Conservation (phyloP, 371 early-diverging fungal species). For the Catenaria anguillulae region DNA sequence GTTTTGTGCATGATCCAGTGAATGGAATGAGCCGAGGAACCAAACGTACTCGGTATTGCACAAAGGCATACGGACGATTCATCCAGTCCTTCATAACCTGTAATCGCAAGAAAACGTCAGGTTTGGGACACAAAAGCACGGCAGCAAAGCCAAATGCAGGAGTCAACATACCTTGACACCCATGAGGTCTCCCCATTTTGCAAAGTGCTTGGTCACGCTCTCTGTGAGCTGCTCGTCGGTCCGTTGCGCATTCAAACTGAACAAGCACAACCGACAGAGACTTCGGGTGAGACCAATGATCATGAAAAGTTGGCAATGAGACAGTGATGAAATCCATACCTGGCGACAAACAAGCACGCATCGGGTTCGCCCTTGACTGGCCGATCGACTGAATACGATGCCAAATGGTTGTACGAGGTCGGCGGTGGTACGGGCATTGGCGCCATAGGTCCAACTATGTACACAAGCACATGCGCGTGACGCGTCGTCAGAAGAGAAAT, state of each 20-base stretch:
- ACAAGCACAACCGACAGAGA: not conserved
- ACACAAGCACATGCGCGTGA: too few species aligned
- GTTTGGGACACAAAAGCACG: too few species aligned
- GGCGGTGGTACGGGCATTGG: too few species aligned
- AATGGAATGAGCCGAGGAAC: not conserved
- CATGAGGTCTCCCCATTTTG: constrained; percentile 46
- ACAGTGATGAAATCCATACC: constrained; percentile 18
- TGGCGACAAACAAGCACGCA: constrained; percentile 42
- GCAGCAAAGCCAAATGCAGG: too few species aligned
- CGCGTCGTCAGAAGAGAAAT: too few species aligned
- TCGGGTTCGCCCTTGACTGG: constrained; percentile 22
- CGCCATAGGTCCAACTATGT: too few species aligned
- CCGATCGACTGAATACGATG: too few species aligned
- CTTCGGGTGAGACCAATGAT: not conserved
- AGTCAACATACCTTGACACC: too few species aligned
- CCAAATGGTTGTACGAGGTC: too few species aligned
- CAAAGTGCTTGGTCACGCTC: constrained; percentile 47
- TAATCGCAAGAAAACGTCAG: too few species aligned
- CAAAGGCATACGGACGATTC: constrained; percentile 70
- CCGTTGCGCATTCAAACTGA: constrained; percentile 42
- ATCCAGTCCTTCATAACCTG: constrained; percentile 63
- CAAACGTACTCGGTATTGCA: constrained; percentile 48
- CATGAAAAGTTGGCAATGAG: too few species aligned
- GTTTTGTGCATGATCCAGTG: not conserved
- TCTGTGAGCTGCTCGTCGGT: constrained; percentile 41